phyloP scores from a whole-genome alignment of 2,329 filamentous ascomycete species.

The Mollisia scopiformis region DNA sequence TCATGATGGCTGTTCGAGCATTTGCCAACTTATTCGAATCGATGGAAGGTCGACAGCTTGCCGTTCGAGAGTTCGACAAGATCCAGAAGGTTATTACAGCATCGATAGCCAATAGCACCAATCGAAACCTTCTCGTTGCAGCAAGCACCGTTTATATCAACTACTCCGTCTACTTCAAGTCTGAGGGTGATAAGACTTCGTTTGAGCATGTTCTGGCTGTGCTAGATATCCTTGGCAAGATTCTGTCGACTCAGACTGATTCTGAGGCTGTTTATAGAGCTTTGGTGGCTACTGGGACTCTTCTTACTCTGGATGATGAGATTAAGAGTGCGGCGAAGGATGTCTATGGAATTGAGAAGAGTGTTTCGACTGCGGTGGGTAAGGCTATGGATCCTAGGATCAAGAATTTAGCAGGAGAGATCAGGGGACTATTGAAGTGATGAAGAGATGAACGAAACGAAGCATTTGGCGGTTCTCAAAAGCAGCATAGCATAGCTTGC shows the following conservation, averaged over 20 bases:
- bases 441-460: neutral
- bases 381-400: slow-evolving; percentile 63
- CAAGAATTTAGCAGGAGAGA: slow-evolving; percentile 61
- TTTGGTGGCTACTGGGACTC: slow-evolving; percentile 81
- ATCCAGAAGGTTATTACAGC: slow-evolving; percentile 51
- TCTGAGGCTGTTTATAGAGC: slow-evolving; percentile 82
- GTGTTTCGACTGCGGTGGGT: slow-evolving; percentile 50
- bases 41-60: slow-evolving; percentile 67
- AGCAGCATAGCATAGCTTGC: neutral
- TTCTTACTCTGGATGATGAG: slow-evolving; percentile 60
- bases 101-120: slow-evolving; percentile 66
- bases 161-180: slow-evolving; percentile 72
- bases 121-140: slow-evolving; percentile 83
- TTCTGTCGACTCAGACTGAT: slow-evolving; percentile 71
- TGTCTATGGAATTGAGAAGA: slow-evolving; percentile 52
- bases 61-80: slow-evolving; percentile 59
- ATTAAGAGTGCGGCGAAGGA: slow-evolving; percentile 61
- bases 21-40: slow-evolving; percentile 85
- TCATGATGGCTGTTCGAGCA: slow-evolving; percentile 83
- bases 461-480: neutral
- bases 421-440: slow-evolving; percentile 37
- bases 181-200: slow-evolving; percentile 20
- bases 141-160: slow-evolving; percentile 84
- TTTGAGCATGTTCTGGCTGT: slow-evolving; percentile 48
- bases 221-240: slow-evolving; percentile 62